These are phyloP conservation scores for Pseudocercospora musae DNA, from an alignment of 2,329 filamentous ascomycete species.

Conservation along the genomic window DNA sequence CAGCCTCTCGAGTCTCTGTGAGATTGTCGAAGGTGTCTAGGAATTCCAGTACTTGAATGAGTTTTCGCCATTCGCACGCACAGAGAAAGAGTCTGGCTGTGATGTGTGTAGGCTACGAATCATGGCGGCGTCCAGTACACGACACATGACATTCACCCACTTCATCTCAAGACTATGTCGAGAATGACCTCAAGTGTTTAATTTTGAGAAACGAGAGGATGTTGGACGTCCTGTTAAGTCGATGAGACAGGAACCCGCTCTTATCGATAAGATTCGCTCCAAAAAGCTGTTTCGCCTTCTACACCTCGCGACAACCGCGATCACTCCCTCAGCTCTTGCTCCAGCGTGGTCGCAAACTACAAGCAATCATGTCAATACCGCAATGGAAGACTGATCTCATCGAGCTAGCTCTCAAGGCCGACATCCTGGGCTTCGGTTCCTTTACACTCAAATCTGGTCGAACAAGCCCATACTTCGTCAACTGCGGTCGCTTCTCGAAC, in stretches of 20 bases:
- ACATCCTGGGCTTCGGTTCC: slow-evolving; percentile 74
- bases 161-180: neutral
- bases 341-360: neutral
- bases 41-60: too few species aligned
- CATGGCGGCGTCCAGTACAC: neutral
- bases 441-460: slow-evolving; percentile 92
- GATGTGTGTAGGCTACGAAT: too few species aligned
- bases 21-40: too few species aligned
- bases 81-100: too few species aligned
- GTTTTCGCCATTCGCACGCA: too few species aligned
- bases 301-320: neutral
- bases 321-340: neutral
- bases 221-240: too few species aligned
- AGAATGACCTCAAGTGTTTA: neutral
- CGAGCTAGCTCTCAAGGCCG: slow-evolving; percentile 62
- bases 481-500: slow-evolving; percentile 85
- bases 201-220: too few species aligned
- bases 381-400: slow-evolving; percentile 72
- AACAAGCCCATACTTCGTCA: slow-evolving; percentile 94
- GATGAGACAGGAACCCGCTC: too few species aligned
- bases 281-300: neutral
- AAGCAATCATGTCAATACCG: slow-evolving; percentile 24
- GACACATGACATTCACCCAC: neutral
- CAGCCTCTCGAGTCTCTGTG: too few species aligned
- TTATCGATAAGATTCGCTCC: neutral